These are phyloP conservation scores for Colletotrichum eremochloae DNA, from an alignment of 2,329 filamentous ascomycete genomes.

Conservation along the genomic window DNA sequence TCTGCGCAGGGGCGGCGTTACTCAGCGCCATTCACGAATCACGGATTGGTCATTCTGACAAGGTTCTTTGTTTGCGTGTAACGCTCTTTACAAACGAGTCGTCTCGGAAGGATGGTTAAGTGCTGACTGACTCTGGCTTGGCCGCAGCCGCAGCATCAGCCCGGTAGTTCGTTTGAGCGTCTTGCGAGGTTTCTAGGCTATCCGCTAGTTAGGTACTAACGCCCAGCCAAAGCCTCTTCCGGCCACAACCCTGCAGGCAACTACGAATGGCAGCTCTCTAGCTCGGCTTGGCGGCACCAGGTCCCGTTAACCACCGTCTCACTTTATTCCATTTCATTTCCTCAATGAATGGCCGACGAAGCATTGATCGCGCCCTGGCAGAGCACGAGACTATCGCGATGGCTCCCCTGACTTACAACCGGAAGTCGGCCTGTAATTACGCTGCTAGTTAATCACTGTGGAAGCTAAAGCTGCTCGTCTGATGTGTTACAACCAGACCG, in stretches of 20 bases:
- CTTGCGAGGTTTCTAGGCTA: background rate
- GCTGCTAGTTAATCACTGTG: background rate
- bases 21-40: background rate
- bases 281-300: conserved; percentile 12
- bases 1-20: conserved; percentile 1
- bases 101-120: background rate
- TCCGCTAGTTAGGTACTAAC: conserved; percentile 1
- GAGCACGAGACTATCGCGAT: background rate
- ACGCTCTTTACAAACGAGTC: background rate
- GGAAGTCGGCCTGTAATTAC: background rate
- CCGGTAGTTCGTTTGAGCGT: background rate
- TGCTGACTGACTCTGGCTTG: background rate
- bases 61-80: background rate
- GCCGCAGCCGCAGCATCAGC: background rate
- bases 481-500: background rate
- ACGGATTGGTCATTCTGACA: background rate
- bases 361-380: background rate
- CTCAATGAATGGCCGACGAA: background rate
- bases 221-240: conserved; percentile 18
- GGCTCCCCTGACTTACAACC: background rate
- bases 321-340: background rate
- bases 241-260: conserved; percentile 13
- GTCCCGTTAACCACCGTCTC: background rate
- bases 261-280: conserved; percentile 5
- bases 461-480: conserved; percentile 1